phyloP scores from a whole-genome alignment of 192 early-diverging fungal genomes.

The Podila epigama region DNA sequence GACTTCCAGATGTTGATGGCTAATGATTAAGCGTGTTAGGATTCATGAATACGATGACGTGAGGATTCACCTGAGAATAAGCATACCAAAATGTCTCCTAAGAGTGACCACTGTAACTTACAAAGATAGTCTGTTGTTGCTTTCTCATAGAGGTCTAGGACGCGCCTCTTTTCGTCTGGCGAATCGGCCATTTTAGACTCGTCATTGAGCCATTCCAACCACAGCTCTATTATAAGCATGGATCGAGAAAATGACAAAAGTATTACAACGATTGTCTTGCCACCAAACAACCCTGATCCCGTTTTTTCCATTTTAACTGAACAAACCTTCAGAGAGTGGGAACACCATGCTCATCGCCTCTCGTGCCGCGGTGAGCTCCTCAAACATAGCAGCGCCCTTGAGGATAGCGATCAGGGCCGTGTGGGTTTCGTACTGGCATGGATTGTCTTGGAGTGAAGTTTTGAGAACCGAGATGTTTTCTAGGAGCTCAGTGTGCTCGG shows the following conservation, averaged over 20 bases:
- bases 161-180: conserved; percentile 53
- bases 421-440: conserved; percentile 63
- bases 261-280: not conserved
- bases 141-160: conserved; percentile 60
- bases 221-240: conserved; percentile 81
- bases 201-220: conserved; percentile 79
- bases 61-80: not conserved
- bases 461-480: conserved; percentile 13
- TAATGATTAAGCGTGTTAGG: conserved; percentile 21
- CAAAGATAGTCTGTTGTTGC: conserved; percentile 77
- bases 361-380: conserved; percentile 61
- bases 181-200: conserved; percentile 56
- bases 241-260: conserved; percentile 44
- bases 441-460: conserved; percentile 29
- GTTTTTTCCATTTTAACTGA: not conserved
- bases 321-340: conserved; percentile 70
- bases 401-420: conserved; percentile 54
- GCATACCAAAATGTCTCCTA: not conserved
- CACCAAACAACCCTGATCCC: not conserved
- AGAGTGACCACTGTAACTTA: conserved; percentile 35
- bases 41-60: not conserved
- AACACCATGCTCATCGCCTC: conserved; percentile 63
- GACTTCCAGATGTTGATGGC: conserved; percentile 74
- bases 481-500: conserved; percentile 8
- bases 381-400: conserved; percentile 45